Base-by-base conservation (phyloP, 2,329 filamentous ascomycete species). In the Mycosphaerella arachidis region DNA sequence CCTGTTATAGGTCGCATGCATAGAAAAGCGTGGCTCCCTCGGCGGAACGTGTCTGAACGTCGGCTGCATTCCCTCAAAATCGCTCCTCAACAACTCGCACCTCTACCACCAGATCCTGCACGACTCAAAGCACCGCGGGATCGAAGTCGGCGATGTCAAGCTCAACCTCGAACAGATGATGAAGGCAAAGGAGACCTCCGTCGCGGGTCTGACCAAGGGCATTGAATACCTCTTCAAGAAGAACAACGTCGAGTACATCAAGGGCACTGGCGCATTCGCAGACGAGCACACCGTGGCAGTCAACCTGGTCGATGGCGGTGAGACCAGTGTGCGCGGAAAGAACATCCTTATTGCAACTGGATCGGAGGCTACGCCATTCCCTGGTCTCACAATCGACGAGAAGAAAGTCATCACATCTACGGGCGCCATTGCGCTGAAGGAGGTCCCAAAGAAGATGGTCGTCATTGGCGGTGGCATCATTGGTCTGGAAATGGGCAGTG, bases 391-490 rank as follows among this genome's bases (percentile, higher is more conserved):
- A 73, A 90, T 99, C 72, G 94, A 99, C 73, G 94, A 99, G 86
- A 91, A 97, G 88, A 90, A 90, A 76, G 91, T 99, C 71, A 86
- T 99, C 73, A 96, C 92, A 71, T 97, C 92, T 81, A 99, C 94
- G 56, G 94, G 94, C 67, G 94, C 94, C 67, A 88, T 99, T 73
- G 84, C 92, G 45, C 84, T 99, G 63, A 84, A 91, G 71, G 85
- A 96, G 81, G 90, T 99, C 40, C 94, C 94, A 48, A 92, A 97
- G 84, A 94, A 90, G 79, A 89, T 99, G 90, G 82, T 95, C 66
- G 94, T 99, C 71, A 97, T 99, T 74, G 94, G 94, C 70, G 94
- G 94, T 75, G 94, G 94, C 76, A 99, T 99, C 77, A 99, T 99
- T 73, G 94, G 94, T 75, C 86, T 99, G 46, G 94, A 99, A 80